phyloP scores from a whole-genome alignment of 2,329 filamentous ascomycete species.

The Fusarium clavum region DNA sequence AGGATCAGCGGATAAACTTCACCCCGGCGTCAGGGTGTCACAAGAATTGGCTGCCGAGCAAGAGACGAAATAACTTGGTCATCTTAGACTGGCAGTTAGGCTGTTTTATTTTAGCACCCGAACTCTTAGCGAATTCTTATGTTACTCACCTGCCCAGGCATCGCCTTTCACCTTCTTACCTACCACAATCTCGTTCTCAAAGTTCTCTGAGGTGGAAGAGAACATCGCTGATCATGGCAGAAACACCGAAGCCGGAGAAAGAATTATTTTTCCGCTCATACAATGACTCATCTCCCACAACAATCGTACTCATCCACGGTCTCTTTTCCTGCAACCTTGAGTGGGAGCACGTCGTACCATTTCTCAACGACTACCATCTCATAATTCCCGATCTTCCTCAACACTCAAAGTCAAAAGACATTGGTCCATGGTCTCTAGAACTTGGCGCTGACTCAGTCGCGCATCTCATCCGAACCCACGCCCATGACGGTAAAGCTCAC shows the following conservation, averaged over 20 bases:
- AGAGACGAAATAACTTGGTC: no score
- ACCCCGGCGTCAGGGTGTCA: neutral
- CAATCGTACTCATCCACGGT: conserved; percentile 51
- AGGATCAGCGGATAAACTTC: neutral
- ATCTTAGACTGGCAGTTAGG: no score
- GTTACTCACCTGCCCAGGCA: no score
- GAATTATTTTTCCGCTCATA: conserved; percentile 1
- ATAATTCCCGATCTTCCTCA: conserved; percentile 54
- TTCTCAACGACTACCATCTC: conserved; percentile 54
- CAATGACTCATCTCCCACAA: conserved; percentile 45
- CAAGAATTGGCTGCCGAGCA: no score
- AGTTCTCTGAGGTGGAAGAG: accelerated
- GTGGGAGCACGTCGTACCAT: conserved; percentile 51
- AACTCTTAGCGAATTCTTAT: no score
- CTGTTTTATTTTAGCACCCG: no score
- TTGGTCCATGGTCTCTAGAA: conserved; percentile 48
- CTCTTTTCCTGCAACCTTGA: conserved; percentile 52
- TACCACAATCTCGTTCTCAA: no score
- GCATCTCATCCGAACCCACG: conserved; percentile 50
- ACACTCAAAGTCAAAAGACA: conserved; percentile 52
- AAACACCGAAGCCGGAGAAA: neutral
- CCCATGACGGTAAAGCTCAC: conserved; percentile 53
- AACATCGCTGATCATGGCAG: neutral
- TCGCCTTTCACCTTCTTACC: neutral
- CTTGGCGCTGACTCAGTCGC: conserved; percentile 50